A percentile compares a stretch with the other conserved stretches of the same genome.
These are phyloP conservation scores for Mychonastes homosphaera DNA, from an alignment of 139 green algal genomes.

Conservation along the genomic window DNA sequence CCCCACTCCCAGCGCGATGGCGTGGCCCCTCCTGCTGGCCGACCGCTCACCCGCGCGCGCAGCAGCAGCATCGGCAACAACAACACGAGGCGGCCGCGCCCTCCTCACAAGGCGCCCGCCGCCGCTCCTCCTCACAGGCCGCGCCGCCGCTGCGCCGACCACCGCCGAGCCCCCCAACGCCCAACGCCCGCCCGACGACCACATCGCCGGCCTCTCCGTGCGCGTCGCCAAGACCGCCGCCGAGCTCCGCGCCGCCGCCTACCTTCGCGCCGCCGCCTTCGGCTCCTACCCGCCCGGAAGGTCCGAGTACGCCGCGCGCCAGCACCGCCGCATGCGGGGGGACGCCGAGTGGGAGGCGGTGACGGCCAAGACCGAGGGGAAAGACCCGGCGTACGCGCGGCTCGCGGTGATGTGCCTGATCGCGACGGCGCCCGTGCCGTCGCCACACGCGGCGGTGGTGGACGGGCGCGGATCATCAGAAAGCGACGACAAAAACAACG, in stretches of 20 bases:
- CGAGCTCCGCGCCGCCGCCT: conserved; percentile 59
- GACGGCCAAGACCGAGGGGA: conserved; percentile 36
- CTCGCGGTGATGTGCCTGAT: conserved; percentile 41
- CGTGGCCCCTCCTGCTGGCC: not conserved
- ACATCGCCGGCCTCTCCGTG: not conserved
- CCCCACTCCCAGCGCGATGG: not conserved
- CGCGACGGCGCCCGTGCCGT: conserved; percentile 24
- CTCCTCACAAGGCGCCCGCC: too few relatives aligned
- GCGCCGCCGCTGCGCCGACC: not conserved
- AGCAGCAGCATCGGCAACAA: not conserved
- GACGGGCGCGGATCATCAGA: conserved; percentile 4
- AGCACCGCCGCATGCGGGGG: conserved; percentile 63
- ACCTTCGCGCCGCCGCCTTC: conserved; percentile 53
- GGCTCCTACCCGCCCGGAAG: conserved; percentile 41
- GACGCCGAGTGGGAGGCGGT: conserved; percentile 58
- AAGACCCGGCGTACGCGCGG: conserved; percentile 32
- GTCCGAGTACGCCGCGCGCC: conserved; percentile 44
- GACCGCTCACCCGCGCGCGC: not conserved
- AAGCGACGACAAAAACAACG: not conserved
- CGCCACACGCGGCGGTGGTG: conserved; percentile 2
- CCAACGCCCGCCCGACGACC: not conserved
- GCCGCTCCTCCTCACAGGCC: not conserved
- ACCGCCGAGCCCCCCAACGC: not conserved
- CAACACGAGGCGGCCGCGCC: too few relatives aligned
- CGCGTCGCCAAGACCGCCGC: conserved; percentile 17